These are phyloP conservation scores for Chlamydomonas sp. DNA, from an alignment of 139 green algal genomes.

Conservation along the genomic window DNA sequence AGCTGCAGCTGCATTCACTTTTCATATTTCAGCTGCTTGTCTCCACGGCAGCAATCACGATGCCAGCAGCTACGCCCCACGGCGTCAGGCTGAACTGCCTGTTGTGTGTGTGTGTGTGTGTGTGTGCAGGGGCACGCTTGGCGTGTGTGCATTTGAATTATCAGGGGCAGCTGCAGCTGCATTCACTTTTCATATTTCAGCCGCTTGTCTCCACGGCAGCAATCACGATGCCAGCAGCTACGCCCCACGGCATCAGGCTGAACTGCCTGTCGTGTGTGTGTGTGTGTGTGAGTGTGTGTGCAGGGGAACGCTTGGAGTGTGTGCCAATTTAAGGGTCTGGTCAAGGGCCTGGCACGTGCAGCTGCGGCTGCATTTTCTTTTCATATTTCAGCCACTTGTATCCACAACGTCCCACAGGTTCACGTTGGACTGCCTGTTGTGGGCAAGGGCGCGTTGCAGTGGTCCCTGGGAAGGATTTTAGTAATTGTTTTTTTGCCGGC, in stretches of 20 bases:
- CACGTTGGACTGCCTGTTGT: no score
- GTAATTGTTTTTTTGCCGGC: no score
- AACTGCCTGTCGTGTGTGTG: no score
- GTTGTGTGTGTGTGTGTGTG: no score
- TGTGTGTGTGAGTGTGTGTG: not conserved
- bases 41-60: constrained; percentile 51
- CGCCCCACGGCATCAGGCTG: constrained; percentile 18
- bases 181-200: no score
- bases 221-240: constrained; percentile 34
- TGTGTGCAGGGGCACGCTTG: not conserved
- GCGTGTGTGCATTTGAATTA: not conserved
- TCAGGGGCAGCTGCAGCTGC: not conserved
- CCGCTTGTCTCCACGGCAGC: constrained; percentile 50
- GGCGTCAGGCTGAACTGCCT: constrained; percentile 6
- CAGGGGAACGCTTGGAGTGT: not conserved
- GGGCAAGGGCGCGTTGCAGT: no score
- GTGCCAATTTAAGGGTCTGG: not conserved
- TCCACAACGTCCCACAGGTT: no score
- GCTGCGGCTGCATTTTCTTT: not conserved
- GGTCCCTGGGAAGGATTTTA: no score
- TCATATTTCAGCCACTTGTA: no score
- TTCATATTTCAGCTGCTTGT: no score
- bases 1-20: no score
- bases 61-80: constrained; percentile 24
- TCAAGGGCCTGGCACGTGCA: not conserved